Conservation (phyloP, 1,139 yeast species). For the Tardiomyces depauwii region DNA sequence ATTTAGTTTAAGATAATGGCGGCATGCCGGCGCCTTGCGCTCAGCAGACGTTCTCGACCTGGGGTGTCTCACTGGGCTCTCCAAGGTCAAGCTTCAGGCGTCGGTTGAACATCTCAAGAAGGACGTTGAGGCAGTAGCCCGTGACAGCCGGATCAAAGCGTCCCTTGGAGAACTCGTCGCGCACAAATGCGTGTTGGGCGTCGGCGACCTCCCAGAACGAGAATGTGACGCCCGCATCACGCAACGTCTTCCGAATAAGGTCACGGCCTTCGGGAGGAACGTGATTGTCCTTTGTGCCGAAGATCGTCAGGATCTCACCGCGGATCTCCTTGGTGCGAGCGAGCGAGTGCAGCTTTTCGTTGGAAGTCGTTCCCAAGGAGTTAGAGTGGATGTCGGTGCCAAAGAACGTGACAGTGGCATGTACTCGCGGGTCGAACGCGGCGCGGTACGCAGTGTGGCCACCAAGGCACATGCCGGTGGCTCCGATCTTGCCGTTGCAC, state of each 20-base stretch:
- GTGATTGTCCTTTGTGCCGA: constrained; percentile 72
- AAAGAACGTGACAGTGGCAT: constrained; percentile 65
- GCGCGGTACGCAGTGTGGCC: constrained; percentile 76
- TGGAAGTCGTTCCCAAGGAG: constrained; percentile 49
- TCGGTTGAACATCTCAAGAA: constrained; percentile 61
- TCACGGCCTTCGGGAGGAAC: constrained; percentile 75
- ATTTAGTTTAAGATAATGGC: no score
- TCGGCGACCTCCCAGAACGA: constrained; percentile 67
- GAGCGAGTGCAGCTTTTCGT: constrained; percentile 47
- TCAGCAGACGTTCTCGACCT: constrained; percentile 54
- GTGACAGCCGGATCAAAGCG: constrained; percentile 72
- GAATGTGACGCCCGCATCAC: constrained; percentile 49
- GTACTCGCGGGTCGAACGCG: constrained; percentile 51
- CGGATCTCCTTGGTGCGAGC: constrained; percentile 43
- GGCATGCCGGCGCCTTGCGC: not conserved
- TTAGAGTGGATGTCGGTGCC: constrained; percentile 70
- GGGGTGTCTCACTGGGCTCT: constrained; percentile 40
- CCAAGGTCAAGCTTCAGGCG: constrained; percentile 59
- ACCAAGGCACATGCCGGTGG: constrained; percentile 83
- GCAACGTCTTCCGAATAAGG: constrained; percentile 50
- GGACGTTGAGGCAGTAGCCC: constrained; percentile 52
- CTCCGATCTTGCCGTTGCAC: constrained; percentile 65
- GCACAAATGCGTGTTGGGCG: constrained; percentile 74
- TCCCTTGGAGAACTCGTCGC: constrained; percentile 72
- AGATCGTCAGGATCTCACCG: constrained; percentile 55